These are phyloP conservation scores for Pestalotiopsis sp. DNA, from an alignment of 2,329 filamentous ascomycete species.

Conservation along the genomic window DNA sequence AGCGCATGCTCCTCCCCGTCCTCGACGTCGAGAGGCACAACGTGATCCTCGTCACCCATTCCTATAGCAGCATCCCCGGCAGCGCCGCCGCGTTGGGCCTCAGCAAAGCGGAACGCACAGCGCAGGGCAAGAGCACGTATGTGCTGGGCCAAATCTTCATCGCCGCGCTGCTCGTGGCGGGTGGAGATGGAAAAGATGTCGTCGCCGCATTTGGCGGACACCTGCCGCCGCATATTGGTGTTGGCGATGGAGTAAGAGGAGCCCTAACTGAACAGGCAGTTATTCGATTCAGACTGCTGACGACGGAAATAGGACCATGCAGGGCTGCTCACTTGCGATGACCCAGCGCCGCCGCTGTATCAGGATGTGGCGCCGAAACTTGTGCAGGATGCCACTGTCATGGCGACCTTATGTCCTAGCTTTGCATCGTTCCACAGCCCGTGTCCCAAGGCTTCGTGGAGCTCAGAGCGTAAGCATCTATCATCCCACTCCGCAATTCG, in stretches of 20 bases:
- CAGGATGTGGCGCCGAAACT: not conserved
- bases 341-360: not conserved
- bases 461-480: not conserved
- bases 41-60: slow-evolving; percentile 23
- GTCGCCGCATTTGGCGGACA: not conserved
- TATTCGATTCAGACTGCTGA: not conserved
- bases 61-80: slow-evolving; percentile 25
- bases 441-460: not conserved
- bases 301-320: not conserved
- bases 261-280: not conserved
- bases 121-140: slow-evolving; percentile 18
- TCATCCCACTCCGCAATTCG: not conserved
- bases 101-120: slow-evolving; percentile 17
- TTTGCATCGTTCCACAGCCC: not conserved
- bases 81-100: slow-evolving; percentile 22
- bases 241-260: not conserved
- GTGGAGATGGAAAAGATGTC: not conserved
- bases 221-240: not conserved
- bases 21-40: slow-evolving; percentile 19
- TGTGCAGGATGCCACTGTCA: not conserved
- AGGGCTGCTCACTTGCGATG: not conserved
- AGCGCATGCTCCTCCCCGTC: slow-evolving; percentile 10
- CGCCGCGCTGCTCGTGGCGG: not conserved
- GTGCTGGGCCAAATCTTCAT: slow-evolving; percentile 25
- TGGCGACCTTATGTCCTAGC: not conserved